Conservation (phyloP, 805 yeast species). For the Saccharomyces jurei region DNA sequence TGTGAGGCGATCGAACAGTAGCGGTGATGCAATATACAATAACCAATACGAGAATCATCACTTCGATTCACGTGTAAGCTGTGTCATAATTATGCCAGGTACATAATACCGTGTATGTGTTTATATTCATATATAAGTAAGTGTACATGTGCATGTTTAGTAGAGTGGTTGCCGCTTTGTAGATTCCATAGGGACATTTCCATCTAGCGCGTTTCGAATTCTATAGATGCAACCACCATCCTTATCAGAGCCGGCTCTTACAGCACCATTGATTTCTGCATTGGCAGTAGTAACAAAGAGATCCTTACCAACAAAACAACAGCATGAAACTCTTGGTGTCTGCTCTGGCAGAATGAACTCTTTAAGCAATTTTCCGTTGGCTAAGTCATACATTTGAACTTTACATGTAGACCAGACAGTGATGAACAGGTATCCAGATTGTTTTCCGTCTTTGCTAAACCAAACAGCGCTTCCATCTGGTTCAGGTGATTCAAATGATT, state of each 20-base stretch:
- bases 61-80: not conserved
- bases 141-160: not conserved
- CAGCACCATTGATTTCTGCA: slow-evolving; percentile 32
- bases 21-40: not conserved
- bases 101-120: not conserved
- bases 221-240: slow-evolving; percentile 60
- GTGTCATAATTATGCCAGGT: not conserved
- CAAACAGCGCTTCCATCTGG: slow-evolving; percentile 79
- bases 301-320: slow-evolving; percentile 61
- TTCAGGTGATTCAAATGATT: slow-evolving; percentile 37
- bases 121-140: not conserved
- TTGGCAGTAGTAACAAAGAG: slow-evolving; percentile 65
- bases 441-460: slow-evolving; percentile 30
- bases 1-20: not conserved
- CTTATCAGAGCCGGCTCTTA: slow-evolving; percentile 26
- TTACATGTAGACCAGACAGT: slow-evolving; percentile 58
- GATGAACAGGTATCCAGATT: slow-evolving; percentile 39
- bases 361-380: slow-evolving; percentile 42
- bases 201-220: slow-evolving; percentile 17
- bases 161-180: not conserved
- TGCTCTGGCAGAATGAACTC: slow-evolving; percentile 50
- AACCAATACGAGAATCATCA: not conserved
- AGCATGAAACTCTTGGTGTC: slow-evolving; percentile 53
- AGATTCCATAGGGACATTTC: not conserved
- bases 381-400: slow-evolving; percentile 44